Percentiles rank a stretch among this genome's conserved stretches.
These are phyloP conservation scores for Suillus decipiens DNA, from an alignment of 768 basidiomycete species.

Conservation along the genomic window DNA sequence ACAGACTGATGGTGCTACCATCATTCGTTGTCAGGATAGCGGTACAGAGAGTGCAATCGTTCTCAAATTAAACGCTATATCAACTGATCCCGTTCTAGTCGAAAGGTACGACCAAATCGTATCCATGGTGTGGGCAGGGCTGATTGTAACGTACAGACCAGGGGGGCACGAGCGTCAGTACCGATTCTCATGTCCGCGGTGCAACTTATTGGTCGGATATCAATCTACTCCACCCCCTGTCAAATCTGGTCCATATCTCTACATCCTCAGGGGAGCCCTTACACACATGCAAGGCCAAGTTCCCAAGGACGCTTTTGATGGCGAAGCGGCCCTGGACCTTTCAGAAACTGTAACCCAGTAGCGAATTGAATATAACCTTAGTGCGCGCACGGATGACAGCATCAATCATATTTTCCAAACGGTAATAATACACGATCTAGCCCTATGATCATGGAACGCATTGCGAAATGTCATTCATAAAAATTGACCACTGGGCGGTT, in stretches of 20 bases:
- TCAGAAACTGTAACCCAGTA: neutral
- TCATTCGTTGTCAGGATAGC: slow-evolving; percentile 74
- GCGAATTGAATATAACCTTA: too few species aligned
- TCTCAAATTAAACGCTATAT: slow-evolving; percentile 84
- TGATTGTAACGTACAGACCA: slow-evolving; percentile 40
- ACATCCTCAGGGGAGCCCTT: slow-evolving; percentile 78
- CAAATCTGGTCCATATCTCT: slow-evolving; percentile 77
- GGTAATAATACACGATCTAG: slow-evolving; percentile 10
- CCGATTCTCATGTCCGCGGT: slow-evolving; percentile 58
- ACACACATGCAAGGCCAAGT: slow-evolving; percentile 89
- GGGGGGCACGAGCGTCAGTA: slow-evolving; percentile 78
- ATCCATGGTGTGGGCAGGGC: slow-evolving; percentile 13
- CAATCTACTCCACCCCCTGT: slow-evolving; percentile 76
- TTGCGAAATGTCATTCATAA: neutral
- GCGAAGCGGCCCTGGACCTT: slow-evolving; percentile 31
- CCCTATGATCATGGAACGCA: neutral
- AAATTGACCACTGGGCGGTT: neutral
- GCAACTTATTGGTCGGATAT: slow-evolving; percentile 58
- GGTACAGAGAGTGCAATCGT: slow-evolving; percentile 59
- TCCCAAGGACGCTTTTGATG: slow-evolving; percentile 80
- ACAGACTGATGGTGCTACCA: slow-evolving; percentile 77
- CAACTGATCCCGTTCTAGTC: slow-evolving; percentile 69
- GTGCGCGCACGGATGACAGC: neutral
- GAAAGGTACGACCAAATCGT: slow-evolving; percentile 60
- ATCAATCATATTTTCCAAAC: neutral